These are phyloP conservation scores for Rhipidocladum racemiflorum DNA, from an alignment of 176 grass and related monocot genomes.

Conservation along the genomic window DNA sequence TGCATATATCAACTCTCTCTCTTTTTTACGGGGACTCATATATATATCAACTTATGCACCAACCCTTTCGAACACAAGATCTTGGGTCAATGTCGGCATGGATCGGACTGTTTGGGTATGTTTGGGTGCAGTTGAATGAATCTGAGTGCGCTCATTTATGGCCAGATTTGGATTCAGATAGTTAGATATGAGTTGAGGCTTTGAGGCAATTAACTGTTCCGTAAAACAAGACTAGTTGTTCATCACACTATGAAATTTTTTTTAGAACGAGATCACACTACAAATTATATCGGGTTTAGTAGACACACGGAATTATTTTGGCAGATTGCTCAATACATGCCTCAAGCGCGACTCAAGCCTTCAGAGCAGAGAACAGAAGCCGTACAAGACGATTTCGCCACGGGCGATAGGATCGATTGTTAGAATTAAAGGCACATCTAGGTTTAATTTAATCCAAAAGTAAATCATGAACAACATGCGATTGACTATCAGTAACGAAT, in stretches of 20 bases:
- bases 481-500: too few relatives aligned
- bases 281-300: not conserved
- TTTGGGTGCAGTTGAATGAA: not conserved
- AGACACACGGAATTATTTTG: not conserved
- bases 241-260: not conserved
- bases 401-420: not conserved
- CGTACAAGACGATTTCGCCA: not conserved
- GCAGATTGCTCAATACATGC: not conserved
- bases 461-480: too few relatives aligned
- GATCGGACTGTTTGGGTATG: not conserved
- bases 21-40: too few relatives aligned
- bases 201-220: not conserved
- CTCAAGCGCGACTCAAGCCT: not conserved
- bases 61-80: not conserved
- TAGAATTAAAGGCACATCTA: too few relatives aligned
- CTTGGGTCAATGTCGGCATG: not conserved
- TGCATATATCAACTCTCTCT: too few relatives aligned
- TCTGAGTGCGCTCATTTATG: not conserved
- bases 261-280: too few relatives aligned
- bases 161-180: not conserved
- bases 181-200: not conserved
- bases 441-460: too few relatives aligned
- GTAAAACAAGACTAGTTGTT: not conserved
- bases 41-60: not conserved
- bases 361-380: not conserved